Percentiles rank a stretch among this genome's conserved stretches.
Conservation (phyloP, 768 basidiomycete species). For the Lactifluus echinatus region DNA sequence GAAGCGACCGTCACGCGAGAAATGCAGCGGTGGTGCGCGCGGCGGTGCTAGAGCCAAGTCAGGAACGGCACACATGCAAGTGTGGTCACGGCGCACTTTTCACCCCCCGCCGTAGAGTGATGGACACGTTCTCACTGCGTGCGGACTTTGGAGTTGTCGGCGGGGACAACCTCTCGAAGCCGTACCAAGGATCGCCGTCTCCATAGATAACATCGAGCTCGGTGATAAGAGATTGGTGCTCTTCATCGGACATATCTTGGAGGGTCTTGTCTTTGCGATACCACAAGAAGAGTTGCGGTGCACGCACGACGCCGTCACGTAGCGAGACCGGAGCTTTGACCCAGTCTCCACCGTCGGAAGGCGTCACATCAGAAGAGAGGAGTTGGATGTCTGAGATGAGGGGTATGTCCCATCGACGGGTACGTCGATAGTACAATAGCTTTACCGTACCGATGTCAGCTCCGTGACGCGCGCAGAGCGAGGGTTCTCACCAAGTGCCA, state of each 20-base stretch:
- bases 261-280: slow-evolving; percentile 63
- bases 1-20: slow-evolving; percentile 76
- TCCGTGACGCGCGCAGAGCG: slow-evolving; percentile 3
- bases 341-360: slow-evolving; percentile 47
- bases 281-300: slow-evolving; percentile 64
- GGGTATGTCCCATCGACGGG: slow-evolving; percentile 71
- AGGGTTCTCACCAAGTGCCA: slow-evolving; percentile 50
- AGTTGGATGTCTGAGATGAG: slow-evolving; percentile 68
- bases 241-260: slow-evolving; percentile 47
- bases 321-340: slow-evolving; percentile 52
- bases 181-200: slow-evolving; percentile 76
- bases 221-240: slow-evolving; percentile 62
- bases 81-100: slow-evolving; percentile 45
- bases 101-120: slow-evolving; percentile 67
- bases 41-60: slow-evolving; percentile 44
- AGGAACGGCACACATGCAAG: neutral
- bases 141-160: slow-evolving; percentile 38
- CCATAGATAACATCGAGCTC: slow-evolving; percentile 91
- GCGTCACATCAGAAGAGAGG: slow-evolving; percentile 46
- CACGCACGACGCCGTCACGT: slow-evolving; percentile 49
- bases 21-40: slow-evolving; percentile 69
- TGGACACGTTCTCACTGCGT: slow-evolving; percentile 43
- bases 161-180: slow-evolving; percentile 65
- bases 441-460: slow-evolving; percentile 26
- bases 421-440: slow-evolving; percentile 79